Base-by-base conservation (phyloP, 345 rosid genomes). In the Orychophragmus violaceus region DNA sequence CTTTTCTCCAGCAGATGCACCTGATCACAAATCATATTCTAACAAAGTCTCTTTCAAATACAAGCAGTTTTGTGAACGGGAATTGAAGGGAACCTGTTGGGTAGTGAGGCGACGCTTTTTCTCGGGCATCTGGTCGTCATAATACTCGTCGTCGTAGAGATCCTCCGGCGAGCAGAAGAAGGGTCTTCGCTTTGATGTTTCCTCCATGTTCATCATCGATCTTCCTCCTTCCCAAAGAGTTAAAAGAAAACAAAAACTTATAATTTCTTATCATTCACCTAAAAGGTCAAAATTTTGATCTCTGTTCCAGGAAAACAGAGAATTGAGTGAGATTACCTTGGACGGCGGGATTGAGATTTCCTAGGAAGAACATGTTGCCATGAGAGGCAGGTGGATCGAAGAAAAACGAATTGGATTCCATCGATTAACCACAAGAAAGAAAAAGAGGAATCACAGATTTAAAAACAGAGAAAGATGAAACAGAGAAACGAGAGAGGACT, bases 1-100 rank as follows among this genome's bases (percentile, higher is more conserved):
- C 93, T 87, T 82, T 87, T 86, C 89, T 92, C 98, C 71, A 92
- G 72, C 77, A 89, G 70, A 73, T 79, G 79, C 74, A 86, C 95
- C 98, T 82, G 28, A 10, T 28, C 7, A 6, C 5, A 7, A 6
- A 19, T 16, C 25, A 46, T 9, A 5, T 36, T 36, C 16, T 13
- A 36, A 7, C 2, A 8, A 44, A 1, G n/a, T 2, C 1, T 12
- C 41, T 35, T 12, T 8, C 33, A 5, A 30, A 30, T 2, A 30
- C 35, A 30, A n/a, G n/a, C n/a, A n/a, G n/a, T n/a, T n/a, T n/a
- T n/a, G n/a, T n/a, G n/a, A n/a, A n/a, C n/a, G n/a, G n/a, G n/a
- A n/a, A n/a, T n/a, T n/a, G n/a, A n/a, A n/a, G n/a, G n/a, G n/a
- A n/a, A n/a, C 97, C 91, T 91, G 97, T 55, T 88, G 83, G 1